Evolutionary conservation across 345 rosid genomes (phyloP).

Genomic region (Pistacia integerrima): DNA sequence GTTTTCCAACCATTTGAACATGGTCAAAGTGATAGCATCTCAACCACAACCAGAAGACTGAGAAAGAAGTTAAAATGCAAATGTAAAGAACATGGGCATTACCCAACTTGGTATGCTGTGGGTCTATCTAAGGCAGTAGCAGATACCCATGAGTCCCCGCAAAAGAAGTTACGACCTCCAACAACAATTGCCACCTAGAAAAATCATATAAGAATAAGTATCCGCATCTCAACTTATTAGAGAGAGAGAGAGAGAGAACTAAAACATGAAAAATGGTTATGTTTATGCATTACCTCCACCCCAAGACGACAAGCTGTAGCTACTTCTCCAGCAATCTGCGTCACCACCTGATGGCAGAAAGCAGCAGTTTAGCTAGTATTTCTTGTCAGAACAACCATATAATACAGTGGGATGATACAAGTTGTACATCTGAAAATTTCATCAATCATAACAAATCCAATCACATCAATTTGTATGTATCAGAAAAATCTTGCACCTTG

Average conservation of each 20-base stretch:
- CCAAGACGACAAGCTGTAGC: conserved; percentile 42
- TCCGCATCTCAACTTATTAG: background rate
- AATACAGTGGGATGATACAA: background rate
- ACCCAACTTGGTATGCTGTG: conserved; percentile 52
- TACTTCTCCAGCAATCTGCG: conserved; percentile 53
- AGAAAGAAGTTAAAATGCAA: background rate
- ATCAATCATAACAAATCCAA: background rate
- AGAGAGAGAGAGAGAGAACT: background rate
- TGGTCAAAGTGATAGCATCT: background rate
- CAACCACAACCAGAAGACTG: background rate
- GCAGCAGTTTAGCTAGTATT: background rate
- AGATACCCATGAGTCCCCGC: conserved; percentile 53
- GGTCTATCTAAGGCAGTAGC: conserved; percentile 48
- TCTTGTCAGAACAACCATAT: background rate
- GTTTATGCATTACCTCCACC: conserved; percentile 35
- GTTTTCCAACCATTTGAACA: background rate
- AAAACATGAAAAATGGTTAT: background rate
- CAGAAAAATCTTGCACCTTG: conserved; percentile 30
- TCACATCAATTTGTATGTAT: background rate
- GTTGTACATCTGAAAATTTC: background rate
- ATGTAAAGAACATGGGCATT: background rate
- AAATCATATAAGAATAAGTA: background rate
- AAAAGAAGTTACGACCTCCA: conserved; percentile 53
- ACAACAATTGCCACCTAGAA: conserved; percentile 51
- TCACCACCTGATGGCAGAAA: conserved; percentile 36